phyloP scores from a whole-genome alignment of 495 filamentous ascomycete species.

The Hypomontagnella submonticulosa region DNA sequence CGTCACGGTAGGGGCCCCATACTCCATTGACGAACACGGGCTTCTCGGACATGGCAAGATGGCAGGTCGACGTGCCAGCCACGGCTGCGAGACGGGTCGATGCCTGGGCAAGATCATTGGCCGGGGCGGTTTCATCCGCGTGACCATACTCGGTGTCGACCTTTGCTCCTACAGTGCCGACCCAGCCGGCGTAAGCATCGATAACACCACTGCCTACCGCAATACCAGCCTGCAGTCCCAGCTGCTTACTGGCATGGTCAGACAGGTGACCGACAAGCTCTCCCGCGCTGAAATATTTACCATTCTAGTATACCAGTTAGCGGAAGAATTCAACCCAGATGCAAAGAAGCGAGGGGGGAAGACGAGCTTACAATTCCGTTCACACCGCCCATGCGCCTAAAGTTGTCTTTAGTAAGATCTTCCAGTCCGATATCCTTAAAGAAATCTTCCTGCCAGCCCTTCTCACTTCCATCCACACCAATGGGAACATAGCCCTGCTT shows the following conservation, averaged over 20 bases:
- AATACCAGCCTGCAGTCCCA: slow-evolving; percentile 88
- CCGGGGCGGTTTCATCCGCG: slow-evolving; percentile 66
- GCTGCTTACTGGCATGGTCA: slow-evolving; percentile 81
- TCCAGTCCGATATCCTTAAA: slow-evolving; percentile 81
- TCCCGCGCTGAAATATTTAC: slow-evolving; percentile 87
- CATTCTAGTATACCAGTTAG: slow-evolving; percentile 71
- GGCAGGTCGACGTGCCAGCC: slow-evolving; percentile 95
- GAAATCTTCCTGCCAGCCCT: slow-evolving; percentile 98
- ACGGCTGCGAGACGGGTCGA: slow-evolving; percentile 95
- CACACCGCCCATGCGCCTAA: slow-evolving; percentile 91
- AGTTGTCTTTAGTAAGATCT: slow-evolving; percentile 85
- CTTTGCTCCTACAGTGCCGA: slow-evolving; percentile 97
- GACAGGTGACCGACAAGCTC: slow-evolving; percentile 87
- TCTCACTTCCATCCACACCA: slow-evolving; percentile 95
- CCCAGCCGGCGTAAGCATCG: slow-evolving; percentile 98
- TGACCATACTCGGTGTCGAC: slow-evolving; percentile 73
- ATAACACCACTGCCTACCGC: slow-evolving; percentile 96
- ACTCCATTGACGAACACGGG: slow-evolving; percentile 93
- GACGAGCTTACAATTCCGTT: slow-evolving; percentile 89
- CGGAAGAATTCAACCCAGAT: slow-evolving; percentile 35
- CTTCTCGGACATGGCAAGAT: slow-evolving; percentile 91
- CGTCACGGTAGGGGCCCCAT: slow-evolving; percentile 96
- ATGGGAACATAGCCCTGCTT: slow-evolving; percentile 97
- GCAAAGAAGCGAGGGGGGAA: slow-evolving; percentile 26
- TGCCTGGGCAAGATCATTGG: slow-evolving; percentile 88